phyloP scores from a whole-genome alignment of 2,329 filamentous ascomycete species.

The Fusarium heterosporum region DNA sequence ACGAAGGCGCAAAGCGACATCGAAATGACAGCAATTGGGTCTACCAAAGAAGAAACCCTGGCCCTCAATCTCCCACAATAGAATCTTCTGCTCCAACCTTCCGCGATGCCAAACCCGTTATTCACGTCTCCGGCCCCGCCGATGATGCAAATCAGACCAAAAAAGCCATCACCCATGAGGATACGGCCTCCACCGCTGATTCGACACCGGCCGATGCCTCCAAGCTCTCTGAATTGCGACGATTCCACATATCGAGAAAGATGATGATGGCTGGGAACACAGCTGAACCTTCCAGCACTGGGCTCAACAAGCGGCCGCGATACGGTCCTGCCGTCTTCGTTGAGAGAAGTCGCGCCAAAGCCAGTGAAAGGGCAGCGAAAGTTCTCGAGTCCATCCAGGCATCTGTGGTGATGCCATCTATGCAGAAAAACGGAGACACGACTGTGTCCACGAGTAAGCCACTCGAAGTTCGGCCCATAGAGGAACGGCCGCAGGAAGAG shows the following conservation, averaged over 20 bases:
- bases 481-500: slow-evolving; percentile 29
- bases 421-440: slow-evolving; percentile 5
- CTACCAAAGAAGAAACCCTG: slow-evolving; percentile 64
- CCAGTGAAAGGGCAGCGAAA: slow-evolving; percentile 40
- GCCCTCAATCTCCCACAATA: slow-evolving; percentile 43
- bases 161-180: slow-evolving; percentile 12
- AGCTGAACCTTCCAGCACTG: slow-evolving; percentile 40
- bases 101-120: slow-evolving; percentile 55
- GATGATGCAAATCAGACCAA: slow-evolving; percentile 42
- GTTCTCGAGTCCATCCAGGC: slow-evolving; percentile 23
- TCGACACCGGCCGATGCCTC: slow-evolving; percentile 16
- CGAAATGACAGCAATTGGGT: slow-evolving; percentile 64
- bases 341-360: slow-evolving; percentile 61
- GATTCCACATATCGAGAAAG: slow-evolving; percentile 67
- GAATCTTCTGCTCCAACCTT: slow-evolving; percentile 36
- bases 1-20: slow-evolving; percentile 65
- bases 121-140: slow-evolving; percentile 60
- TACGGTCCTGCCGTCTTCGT: slow-evolving; percentile 65
- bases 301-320: slow-evolving; percentile 57
- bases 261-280: slow-evolving; percentile 52
- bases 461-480: background rate
- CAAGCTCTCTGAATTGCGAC: slow-evolving; percentile 56
- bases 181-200: slow-evolving; percentile 22
- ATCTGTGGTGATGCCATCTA: slow-evolving; percentile 6
- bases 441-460: slow-evolving; percentile 10